These are phyloP conservation scores for Naganishia randhawae DNA, from an alignment of 768 basidiomycete species.

Conservation along the genomic window DNA sequence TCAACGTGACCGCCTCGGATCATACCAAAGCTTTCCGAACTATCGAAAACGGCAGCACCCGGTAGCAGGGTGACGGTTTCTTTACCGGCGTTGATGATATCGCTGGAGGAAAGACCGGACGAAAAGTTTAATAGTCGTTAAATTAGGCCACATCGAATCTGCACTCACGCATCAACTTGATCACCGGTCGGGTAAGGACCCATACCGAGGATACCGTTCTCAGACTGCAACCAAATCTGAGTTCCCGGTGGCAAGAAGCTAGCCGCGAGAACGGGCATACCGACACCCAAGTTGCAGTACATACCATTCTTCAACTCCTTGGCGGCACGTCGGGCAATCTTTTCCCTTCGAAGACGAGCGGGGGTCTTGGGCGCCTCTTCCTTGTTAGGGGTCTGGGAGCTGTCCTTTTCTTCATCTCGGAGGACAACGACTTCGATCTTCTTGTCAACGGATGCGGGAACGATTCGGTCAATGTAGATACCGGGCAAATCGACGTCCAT, in stretches of 20 bases:
- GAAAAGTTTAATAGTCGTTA: neutral
- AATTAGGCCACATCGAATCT: neutral
- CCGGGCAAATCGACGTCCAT: conserved; percentile 48
- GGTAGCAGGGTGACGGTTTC: conserved; percentile 73
- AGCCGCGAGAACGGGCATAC: conserved; percentile 52
- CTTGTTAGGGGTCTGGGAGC: conserved; percentile 21
- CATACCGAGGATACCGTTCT: conserved; percentile 54
- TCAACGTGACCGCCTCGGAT: conserved; percentile 95
- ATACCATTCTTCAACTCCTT: conserved; percentile 47
- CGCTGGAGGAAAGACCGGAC: conserved; percentile 28
- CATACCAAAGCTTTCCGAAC: conserved; percentile 92
- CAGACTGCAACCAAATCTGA: conserved; percentile 52
- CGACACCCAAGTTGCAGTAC: conserved; percentile 53
- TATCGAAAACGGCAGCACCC: conserved; percentile 88
- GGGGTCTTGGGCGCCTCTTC: conserved; percentile 27
- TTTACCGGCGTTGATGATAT: conserved; percentile 50
- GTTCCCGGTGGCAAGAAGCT: conserved; percentile 49
- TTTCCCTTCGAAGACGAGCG: conserved; percentile 35
- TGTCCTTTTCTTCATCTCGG: conserved; percentile 31
- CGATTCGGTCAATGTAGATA: conserved; percentile 48
- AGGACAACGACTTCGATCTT: conserved; percentile 46
- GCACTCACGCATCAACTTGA: conserved; percentile 50
- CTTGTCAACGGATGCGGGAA: conserved; percentile 44
- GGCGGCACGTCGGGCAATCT: conserved; percentile 45
- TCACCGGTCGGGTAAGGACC: conserved; percentile 52